Base-by-base conservation (phyloP, 2,329 filamentous ascomycete species). In the Phialophora tarda region DNA sequence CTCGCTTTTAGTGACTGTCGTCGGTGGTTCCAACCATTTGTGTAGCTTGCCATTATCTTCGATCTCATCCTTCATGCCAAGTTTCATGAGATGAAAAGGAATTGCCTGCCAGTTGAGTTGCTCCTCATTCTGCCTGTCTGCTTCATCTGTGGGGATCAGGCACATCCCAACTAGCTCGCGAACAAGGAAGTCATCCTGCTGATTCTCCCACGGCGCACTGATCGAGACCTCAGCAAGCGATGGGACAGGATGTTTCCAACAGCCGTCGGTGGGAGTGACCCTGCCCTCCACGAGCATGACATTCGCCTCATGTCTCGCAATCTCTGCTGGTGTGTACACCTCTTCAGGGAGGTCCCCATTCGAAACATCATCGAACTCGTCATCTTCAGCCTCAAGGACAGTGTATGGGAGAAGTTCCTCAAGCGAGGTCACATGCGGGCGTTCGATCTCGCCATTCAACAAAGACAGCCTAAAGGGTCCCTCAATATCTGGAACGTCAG, bases 1-100 rank as follows among this genome's bases (percentile, higher is more conserved):
- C 28, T 67, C 54, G 56, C 72, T 73, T 57, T 26, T 60, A n/a
- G 63, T 59, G 21, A 71, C 32, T 7, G 28, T 28, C 28, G 55
- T 28, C 17, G 65, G 60, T 7, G 53, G 28, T 6, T 38, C 6
- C 32, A 58, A 26, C 17, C 62, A 32, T 24, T 59, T 28, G 24
- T 44, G 6, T 65, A 53, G n/a, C 4, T 21, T 41, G 41, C 41
- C 34, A 34, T 56, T 32, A 21, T 58, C 61, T 24, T 63, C 58
- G 34, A 68, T 59, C 24, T 23, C 28, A 47, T 70, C 66, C 17
- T 28, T 32, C 3, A 66, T 8, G 14, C 53, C 28, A 17, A 57
- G 12, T n/a, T 51, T 54, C 28, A 53, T 55, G 21, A 44, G 32
- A 1, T 14, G 11, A 24, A n/a, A 10, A 10, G 59, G 54, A 47